Conservation (phyloP, 1,284 basidiomycete genomes). For the Porogramme epimiltina region DNA sequence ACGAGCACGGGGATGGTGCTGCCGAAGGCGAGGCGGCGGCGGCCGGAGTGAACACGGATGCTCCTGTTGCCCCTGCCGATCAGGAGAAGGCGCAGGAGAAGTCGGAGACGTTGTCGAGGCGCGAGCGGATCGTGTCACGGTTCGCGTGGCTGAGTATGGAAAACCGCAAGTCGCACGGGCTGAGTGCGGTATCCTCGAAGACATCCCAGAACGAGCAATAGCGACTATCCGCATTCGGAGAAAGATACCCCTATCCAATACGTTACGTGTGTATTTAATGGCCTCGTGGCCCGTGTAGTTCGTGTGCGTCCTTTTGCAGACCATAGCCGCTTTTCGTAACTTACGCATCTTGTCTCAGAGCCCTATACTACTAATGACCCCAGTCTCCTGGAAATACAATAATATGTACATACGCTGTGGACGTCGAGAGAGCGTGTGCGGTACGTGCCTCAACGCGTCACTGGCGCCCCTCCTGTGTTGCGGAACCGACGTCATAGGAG, state of each 20-base stretch:
- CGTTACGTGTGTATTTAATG: not conserved
- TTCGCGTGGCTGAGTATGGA: slow-evolving; percentile 30
- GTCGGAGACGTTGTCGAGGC: slow-evolving; percentile 8
- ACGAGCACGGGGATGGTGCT: slow-evolving; percentile 5
- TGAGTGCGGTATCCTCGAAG: not conserved
- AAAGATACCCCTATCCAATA: too few relatives aligned
- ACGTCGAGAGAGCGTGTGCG: too few relatives aligned
- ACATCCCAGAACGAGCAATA: slow-evolving; percentile 4
- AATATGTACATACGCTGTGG: too few relatives aligned
- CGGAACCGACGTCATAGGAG: too few relatives aligned
- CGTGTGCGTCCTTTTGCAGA: not conserved
- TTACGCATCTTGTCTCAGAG: too few relatives aligned
- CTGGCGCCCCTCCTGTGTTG: too few relatives aligned
- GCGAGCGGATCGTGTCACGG: slow-evolving; percentile 25
- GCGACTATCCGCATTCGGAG: not conserved
- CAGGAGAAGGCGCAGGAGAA: not conserved
- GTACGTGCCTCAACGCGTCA: too few relatives aligned
- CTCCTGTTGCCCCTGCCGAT: too few relatives aligned
- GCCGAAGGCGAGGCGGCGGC: not conserved
- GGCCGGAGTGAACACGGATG: not conserved
- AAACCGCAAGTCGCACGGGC: slow-evolving; percentile 20
- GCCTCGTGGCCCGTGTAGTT: not conserved
- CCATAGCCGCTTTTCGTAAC: too few relatives aligned
- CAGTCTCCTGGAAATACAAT: too few relatives aligned
- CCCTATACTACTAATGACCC: too few relatives aligned